Evolutionary conservation across 495 filamentous ascomycete genomes (phyloP), one percentile per base, ranked within the genome.

Genomic region (Parmelia sp.): DNA sequence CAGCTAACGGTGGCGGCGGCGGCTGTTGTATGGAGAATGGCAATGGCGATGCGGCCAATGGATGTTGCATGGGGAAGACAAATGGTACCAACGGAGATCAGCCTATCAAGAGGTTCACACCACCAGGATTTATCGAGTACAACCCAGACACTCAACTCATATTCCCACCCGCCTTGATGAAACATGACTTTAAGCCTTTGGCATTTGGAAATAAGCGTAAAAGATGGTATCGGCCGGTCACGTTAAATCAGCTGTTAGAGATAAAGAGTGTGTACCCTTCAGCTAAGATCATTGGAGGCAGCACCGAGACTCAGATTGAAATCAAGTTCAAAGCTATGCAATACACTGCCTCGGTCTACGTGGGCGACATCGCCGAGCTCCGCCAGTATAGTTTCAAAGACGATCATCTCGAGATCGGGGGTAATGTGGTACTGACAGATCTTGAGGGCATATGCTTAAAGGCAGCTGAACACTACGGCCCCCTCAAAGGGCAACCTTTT

Each of bases 241-340:
- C 89, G 0, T 69, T 98, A 27, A 80, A 91, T 29, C 92, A 98
- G 71, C 78, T 98, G 29, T 77, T 98, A 31, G 87, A 96, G 68
- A 96, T 98, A 74, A 97, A 96, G 78, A 85, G 78, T 68, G 84
- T 84, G 0, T 87, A 92, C 65, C 94, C 92, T 0, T 85, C 86
- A 8, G 90, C 93, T 3, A 98, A 98, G 75, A 82, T 98, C 63
- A 96, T 98, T 65, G 93, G 92, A 33, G 94, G 94, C 49, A 96
- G 91, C 72, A 96, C 91, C 6, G 94, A 98, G 75, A 97, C 93
- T 0, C 94, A 97, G 73, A 97, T 98, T 60, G 94, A 98, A 74
- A 88, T 96, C 75, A 97, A 96, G 72, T 98, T 98, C 82, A 97
- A 98, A 78, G 90, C 85, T 3, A 86, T 95, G 83, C 85, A 91